phyloP scores from a whole-genome alignment of 108 stramenopile species.

The Cyclotella sp. region DNA sequence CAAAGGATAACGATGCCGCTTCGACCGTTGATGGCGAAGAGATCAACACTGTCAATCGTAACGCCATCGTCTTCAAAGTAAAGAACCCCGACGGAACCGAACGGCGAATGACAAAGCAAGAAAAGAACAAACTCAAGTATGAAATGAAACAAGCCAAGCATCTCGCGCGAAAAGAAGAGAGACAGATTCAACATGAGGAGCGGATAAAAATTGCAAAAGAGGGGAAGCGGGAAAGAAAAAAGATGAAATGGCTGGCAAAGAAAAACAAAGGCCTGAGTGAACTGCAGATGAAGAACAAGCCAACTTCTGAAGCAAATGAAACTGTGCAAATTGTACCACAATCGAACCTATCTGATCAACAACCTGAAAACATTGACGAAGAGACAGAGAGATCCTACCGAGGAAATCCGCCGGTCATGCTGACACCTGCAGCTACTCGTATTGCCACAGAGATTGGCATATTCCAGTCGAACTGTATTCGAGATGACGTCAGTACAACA shows the following conservation, averaged over 20 bases:
- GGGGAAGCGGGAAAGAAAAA: constrained; percentile 40
- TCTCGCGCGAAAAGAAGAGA: constrained; percentile 29
- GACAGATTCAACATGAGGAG: constrained; percentile 30
- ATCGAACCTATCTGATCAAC: neutral
- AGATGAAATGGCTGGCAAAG: constrained; percentile 22
- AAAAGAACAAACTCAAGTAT: constrained; percentile 69
- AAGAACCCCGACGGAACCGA: constrained; percentile 62
- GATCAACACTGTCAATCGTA: neutral
- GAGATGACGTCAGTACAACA: constrained; percentile 12
- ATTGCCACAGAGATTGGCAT: constrained; percentile 29
- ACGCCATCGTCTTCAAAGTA: constrained; percentile 54
- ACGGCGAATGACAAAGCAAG: constrained; percentile 78
- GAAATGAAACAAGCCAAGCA: constrained; percentile 50
- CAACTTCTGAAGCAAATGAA: neutral
- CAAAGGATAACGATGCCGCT: neutral
- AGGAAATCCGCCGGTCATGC: constrained; percentile 64
- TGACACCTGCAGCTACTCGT: constrained; percentile 66
- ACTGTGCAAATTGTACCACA: neutral
- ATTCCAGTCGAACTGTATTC: neutral
- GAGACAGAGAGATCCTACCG: constrained; percentile 6
- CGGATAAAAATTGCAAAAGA: constrained; percentile 28
- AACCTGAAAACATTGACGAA: constrained; percentile 9
- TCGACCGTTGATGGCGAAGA: constrained; percentile 1
- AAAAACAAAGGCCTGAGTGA: constrained; percentile 6
- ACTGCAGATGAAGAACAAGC: too few relatives aligned